Conservation (phyloP, 176 grass and related monocot genomes). For the Oryza meyeriana region DNA sequence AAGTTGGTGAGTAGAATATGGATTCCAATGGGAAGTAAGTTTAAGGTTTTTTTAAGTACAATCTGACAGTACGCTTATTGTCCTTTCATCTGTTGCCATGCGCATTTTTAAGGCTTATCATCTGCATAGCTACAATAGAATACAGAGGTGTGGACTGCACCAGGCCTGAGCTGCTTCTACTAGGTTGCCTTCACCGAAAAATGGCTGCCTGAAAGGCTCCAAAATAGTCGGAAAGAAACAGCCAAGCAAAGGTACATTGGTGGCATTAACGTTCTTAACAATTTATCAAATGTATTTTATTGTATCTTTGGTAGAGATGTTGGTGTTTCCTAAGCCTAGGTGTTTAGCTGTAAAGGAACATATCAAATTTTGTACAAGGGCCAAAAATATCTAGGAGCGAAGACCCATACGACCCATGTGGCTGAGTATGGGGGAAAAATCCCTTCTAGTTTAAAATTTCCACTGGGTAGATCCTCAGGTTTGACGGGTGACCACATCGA, state of each 20-base stretch:
- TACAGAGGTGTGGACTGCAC: slow-evolving; percentile 19
- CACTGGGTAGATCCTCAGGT: neutral
- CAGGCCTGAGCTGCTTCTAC: slow-evolving; percentile 23
- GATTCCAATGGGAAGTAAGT: neutral
- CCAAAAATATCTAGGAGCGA: neutral
- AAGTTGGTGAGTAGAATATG: neutral
- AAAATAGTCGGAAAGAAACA: neutral
- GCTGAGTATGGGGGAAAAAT: neutral
- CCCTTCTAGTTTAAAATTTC: neutral
- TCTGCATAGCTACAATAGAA: neutral
- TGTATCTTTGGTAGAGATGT: neutral
- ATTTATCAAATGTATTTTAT: neutral
- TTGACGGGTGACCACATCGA: neutral
- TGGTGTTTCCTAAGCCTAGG: neutral
- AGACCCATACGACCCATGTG: neutral
- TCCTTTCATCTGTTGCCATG: slow-evolving; percentile 29
- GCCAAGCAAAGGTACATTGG: slow-evolving; percentile 9
- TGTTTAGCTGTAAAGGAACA: slow-evolving; percentile 3
- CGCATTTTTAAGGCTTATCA: slow-evolving; percentile 21
- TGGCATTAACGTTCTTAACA: slow-evolving; percentile 1
- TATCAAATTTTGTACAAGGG: neutral
- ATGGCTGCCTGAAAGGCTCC: slow-evolving; percentile 29
- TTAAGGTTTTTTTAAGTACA: neutral
- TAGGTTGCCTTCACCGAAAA: slow-evolving; percentile 32
- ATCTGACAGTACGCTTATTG: slow-evolving; percentile 18